Evolutionary conservation across 1,284 basidiomycete genomes (phyloP).

Genomic region (Fomitopsis palustris): DNA sequence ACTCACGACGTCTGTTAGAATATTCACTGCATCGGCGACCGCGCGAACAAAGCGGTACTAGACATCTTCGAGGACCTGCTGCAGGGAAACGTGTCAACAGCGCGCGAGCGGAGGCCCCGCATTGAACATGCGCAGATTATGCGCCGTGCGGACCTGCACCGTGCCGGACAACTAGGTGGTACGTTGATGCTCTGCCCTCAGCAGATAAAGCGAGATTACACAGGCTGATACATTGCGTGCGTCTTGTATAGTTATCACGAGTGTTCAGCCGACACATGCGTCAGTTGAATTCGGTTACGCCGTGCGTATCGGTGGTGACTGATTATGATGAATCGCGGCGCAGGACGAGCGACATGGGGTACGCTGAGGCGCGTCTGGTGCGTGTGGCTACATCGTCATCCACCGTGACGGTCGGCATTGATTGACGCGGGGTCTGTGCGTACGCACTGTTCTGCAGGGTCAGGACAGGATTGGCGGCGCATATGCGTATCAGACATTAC

Average conservation of each 20-base stretch:
- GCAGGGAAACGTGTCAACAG: slow-evolving; percentile 23
- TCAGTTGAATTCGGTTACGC: slow-evolving; percentile 32
- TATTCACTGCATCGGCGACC: slow-evolving; percentile 90
- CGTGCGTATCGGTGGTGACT: background rate
- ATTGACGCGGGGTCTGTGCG: background rate
- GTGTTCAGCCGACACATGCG: slow-evolving; percentile 93
- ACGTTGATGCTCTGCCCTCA: slow-evolving; percentile 17
- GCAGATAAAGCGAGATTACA: too few relatives aligned
- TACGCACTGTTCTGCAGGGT: slow-evolving; percentile 45
- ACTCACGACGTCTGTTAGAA: slow-evolving; percentile 45
- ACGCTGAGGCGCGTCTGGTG: slow-evolving; percentile 78
- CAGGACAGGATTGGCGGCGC: slow-evolving; percentile 78
- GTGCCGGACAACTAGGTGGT: slow-evolving; percentile 75
- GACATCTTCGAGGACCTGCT: slow-evolving; percentile 70
- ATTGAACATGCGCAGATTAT: slow-evolving; percentile 94
- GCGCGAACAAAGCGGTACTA: slow-evolving; percentile 79
- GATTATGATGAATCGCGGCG: background rate
- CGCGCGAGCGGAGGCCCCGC: slow-evolving; percentile 54
- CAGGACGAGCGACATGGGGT: slow-evolving; percentile 89
- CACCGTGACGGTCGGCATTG: background rate
- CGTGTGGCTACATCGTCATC: slow-evolving; percentile 14
- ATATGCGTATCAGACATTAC: slow-evolving; percentile 83
- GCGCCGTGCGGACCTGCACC: slow-evolving; percentile 60
- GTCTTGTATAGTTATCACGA: slow-evolving; percentile 72
- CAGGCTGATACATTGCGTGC: background rate